Conservation (phyloP, 257 asterid genomes). For the Solanum commersonii region DNA sequence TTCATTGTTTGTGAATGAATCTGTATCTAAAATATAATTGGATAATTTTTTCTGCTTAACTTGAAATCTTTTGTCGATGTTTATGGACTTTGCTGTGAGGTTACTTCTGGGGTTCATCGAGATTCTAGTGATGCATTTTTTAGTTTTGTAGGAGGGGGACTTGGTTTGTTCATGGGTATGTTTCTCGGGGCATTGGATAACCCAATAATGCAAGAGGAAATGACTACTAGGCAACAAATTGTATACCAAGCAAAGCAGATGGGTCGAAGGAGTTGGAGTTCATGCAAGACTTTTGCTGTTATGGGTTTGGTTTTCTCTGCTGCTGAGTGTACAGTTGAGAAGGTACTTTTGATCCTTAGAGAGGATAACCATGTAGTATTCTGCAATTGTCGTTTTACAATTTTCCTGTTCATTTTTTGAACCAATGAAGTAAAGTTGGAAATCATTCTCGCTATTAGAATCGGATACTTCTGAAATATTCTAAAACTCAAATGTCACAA, state of each 20-base stretch:
- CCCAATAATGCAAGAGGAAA: conserved; percentile 74
- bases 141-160: conserved; percentile 67
- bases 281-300: conserved; percentile 89
- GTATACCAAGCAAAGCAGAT: conserved; percentile 82
- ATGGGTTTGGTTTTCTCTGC: conserved; percentile 92
- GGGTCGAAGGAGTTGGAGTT: conserved; percentile 94
- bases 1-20: no score
- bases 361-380: not conserved
- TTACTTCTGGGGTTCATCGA: not conserved
- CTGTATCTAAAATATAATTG: no score
- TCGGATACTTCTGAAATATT: not conserved
- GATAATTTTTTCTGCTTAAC: no score
- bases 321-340: conserved; percentile 75
- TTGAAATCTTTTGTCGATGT: no score
- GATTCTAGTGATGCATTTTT: not conserved
- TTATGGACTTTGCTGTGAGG: no score
- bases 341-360: conserved; percentile 26
- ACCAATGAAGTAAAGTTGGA: not conserved
- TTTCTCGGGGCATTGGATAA: conserved; percentile 84
- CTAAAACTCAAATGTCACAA: not conserved
- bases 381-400: not conserved
- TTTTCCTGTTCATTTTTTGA: not conserved
- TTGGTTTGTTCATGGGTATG: conserved; percentile 81
- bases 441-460: not conserved
- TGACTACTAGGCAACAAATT: conserved; percentile 69